Conservation (phyloP, 2,329 filamentous ascomycete species). For the Westerdykella sp. region DNA sequence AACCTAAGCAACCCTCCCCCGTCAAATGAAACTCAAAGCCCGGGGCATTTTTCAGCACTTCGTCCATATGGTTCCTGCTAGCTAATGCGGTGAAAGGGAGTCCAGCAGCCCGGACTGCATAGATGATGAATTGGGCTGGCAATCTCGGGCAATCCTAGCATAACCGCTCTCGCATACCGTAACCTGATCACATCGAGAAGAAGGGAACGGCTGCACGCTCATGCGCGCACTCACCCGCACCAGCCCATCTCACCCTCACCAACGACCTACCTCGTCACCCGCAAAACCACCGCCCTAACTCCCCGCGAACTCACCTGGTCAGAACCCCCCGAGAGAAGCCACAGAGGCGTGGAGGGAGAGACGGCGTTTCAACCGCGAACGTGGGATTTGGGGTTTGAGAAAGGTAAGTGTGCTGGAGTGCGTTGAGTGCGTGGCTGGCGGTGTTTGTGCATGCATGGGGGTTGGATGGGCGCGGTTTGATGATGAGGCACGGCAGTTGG, state of each 20-base stretch:
- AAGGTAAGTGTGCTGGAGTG: conserved; percentile 36
- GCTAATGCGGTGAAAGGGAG: too few species aligned
- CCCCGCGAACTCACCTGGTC: conserved; percentile 43
- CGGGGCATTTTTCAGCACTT: too few species aligned
- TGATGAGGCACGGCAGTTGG: conserved; percentile 31
- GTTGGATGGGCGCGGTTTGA: conserved; percentile 1
- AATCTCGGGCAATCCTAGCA: too few species aligned
- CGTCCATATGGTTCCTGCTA: too few species aligned
- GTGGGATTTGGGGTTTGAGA: conserved; percentile 29
- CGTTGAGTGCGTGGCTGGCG: conserved; percentile 41
- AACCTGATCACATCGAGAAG: too few species aligned
- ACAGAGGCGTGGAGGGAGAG: conserved; percentile 32
- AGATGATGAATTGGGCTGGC: too few species aligned
- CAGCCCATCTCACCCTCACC: conserved; percentile 21
- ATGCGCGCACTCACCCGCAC: conserved; percentile 18
- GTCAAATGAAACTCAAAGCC: too few species aligned
- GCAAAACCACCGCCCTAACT: conserved; percentile 37
- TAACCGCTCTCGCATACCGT: too few species aligned
- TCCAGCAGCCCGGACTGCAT: too few species aligned
- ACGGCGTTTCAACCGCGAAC: conserved; percentile 36
- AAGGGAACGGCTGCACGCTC: background rate
- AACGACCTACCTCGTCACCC: conserved; percentile 35
- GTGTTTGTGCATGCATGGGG: conserved; percentile 28
- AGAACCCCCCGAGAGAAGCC: conserved; percentile 32
- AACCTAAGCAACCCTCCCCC: too few species aligned